Evolutionary conservation across 2,329 filamentous ascomycete genomes (phyloP).

Genomic region (Colletotrichum salicis): DNA sequence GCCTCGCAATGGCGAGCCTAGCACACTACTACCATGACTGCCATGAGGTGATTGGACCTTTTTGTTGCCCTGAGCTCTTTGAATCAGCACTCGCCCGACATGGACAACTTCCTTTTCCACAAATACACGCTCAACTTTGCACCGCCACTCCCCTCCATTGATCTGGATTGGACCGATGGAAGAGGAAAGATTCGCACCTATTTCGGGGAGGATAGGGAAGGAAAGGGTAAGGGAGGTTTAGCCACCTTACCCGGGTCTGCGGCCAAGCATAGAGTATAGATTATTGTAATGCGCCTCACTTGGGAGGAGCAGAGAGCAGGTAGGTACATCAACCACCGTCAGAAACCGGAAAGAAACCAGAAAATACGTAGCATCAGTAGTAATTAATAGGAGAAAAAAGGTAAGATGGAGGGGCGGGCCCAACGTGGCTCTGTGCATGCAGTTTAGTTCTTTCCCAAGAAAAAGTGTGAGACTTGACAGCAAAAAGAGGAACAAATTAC

Average conservation of each 20-base stretch:
- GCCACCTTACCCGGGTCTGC: not conserved
- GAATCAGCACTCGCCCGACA: not conserved
- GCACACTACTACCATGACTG: not conserved
- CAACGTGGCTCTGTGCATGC: slow-evolving; percentile 5
- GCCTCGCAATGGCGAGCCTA: not conserved
- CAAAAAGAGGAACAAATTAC: not conserved
- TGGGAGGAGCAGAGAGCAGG: not conserved
- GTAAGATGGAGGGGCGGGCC: not conserved
- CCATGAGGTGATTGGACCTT: not conserved
- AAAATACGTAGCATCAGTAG: too few species aligned
- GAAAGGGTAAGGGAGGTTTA: too few species aligned
- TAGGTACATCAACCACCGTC: not conserved
- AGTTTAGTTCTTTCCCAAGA: not conserved
- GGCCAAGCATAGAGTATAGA: not conserved
- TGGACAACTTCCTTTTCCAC: not conserved
- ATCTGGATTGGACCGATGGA: not conserved
- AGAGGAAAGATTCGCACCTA: not conserved
- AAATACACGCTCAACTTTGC: not conserved
- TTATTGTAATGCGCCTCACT: not conserved
- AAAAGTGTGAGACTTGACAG: not conserved
- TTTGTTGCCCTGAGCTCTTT: not conserved
- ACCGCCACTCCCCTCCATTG: not conserved
- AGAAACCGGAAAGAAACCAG: not conserved
- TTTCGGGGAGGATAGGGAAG: not conserved
- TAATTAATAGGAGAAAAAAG: not conserved